Percentiles rank a stretch among this genome's conserved stretches.
Conservation (phyloP, 306 rosid genomes). For the Dryas octopetala region DNA sequence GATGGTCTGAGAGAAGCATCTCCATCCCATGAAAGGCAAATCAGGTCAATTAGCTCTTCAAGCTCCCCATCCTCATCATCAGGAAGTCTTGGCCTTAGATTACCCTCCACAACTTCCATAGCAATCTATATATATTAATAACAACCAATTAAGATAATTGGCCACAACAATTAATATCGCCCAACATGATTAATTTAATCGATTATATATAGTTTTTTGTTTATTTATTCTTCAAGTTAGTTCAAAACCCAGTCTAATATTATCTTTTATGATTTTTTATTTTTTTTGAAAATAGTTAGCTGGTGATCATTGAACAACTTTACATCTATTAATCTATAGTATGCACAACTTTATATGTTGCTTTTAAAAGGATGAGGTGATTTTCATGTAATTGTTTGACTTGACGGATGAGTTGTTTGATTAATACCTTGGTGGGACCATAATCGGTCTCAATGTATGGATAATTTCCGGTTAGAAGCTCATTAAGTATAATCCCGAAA, state of each 20-base stretch:
- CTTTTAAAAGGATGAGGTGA: background rate
- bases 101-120: conserved; percentile 67
- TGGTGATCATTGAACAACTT: no score
- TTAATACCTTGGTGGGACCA: conserved; percentile 62
- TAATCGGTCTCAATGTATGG: conserved; percentile 64
- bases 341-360: background rate
- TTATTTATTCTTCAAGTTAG: no score
- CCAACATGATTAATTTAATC: no score
- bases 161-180: no score
- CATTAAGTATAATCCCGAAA: conserved; percentile 64
- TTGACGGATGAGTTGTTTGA: background rate
- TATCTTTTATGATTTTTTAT: no score
- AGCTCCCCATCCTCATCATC: conserved; percentile 35
- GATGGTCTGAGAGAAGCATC: conserved; percentile 56
- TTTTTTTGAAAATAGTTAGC: no score
- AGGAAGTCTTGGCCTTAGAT: conserved; percentile 60
- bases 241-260: no score
- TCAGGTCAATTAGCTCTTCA: conserved; percentile 45
- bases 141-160: no score
- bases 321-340: background rate
- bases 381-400: no score
- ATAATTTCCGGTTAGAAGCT: conserved; percentile 53
- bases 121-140: conserved; percentile 48
- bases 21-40: conserved; percentile 54
- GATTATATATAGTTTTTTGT: no score